Base-by-base conservation (phyloP, 352 stramenopile genomes). In the Plasmopara muralis region DNA sequence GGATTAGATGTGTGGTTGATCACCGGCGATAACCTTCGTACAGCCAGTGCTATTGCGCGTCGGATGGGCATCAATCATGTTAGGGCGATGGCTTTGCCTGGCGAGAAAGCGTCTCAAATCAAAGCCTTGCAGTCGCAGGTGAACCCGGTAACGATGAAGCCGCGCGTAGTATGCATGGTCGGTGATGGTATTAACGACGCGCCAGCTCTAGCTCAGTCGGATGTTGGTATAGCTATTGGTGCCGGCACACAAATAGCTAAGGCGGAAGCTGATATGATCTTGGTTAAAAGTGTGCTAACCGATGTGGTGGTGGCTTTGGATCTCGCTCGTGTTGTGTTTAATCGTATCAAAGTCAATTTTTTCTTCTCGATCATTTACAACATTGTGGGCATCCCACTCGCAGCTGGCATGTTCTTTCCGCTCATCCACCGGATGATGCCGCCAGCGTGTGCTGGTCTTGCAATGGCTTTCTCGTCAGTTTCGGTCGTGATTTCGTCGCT, bases 121-220 rank as follows among this genome's bases (percentile, higher is more conserved):
- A 89, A 88, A 56, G 75, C 72, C 5, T 50, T 93, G 28, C 80
- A 95, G 62, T 64, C 64, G 60, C 79, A 75, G 18, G 61, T 88
- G 48, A 87, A 83, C 34, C 72, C 78, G 1, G 9, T 76, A 14
- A 95, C 83, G 2, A 60, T 74, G 58, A 87, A 81, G 52, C 68
- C 82, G 16, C 74, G 87, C 41, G 75, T 98, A 13, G 71, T 97
- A 7, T 89, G 79, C 38, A 96, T 98, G 80, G 82, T 96, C 46
- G 92, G 93, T 15, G 92, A 98, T 53, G 93, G 93, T 28, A 95
- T 98, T 45, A 98, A 98, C 67, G 95, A 98, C 68, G 92, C 90
- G 5, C 93, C 93, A 12, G 91, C 95, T 1, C 58, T 98, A 9
- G 85, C 88, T 6, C 82, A 96, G 49, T 88, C 92, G 9, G 88